These are phyloP conservation scores for Cystofilobasidium macerans DNA, from an alignment of 768 basidiomycete species.

Conservation along the genomic window DNA sequence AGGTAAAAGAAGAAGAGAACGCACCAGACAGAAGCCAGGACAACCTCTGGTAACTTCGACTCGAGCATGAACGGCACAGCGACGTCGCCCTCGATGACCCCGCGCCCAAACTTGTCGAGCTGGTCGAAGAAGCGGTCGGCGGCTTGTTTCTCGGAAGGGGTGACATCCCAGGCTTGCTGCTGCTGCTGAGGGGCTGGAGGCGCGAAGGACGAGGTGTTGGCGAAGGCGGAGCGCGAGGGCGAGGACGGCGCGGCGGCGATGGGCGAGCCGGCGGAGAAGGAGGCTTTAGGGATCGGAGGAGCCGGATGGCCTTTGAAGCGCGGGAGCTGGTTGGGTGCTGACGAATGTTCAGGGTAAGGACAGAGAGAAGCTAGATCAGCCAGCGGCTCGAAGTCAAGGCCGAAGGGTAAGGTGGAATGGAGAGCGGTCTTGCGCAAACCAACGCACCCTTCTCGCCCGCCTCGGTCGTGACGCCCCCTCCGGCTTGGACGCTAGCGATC, in stretches of 20 bases:
- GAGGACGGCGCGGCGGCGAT: constrained; percentile 2
- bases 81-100: constrained; percentile 81
- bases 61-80: constrained; percentile 93
- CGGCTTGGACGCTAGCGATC: constrained; percentile 86
- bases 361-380: background rate
- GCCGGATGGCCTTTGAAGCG: constrained; percentile 23
- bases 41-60: constrained; percentile 67
- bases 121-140: constrained; percentile 68
- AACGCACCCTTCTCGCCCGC: constrained; percentile 60
- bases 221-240: constrained; percentile 16
- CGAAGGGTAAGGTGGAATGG: background rate
- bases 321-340: constrained; percentile 18
- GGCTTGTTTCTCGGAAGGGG: constrained; percentile 60
- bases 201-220: constrained; percentile 15
- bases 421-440: too few relatives aligned
- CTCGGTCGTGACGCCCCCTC: constrained; percentile 54
- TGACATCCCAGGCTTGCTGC: constrained; percentile 62
- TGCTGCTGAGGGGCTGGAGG: constrained; percentile 22
- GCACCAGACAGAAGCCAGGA: constrained; percentile 84
- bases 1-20: too few relatives aligned
- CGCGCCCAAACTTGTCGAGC: constrained; percentile 63
- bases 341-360: background rate
- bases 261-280: constrained; percentile 19
- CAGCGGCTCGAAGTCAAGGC: background rate
- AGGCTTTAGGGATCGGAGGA: constrained; percentile 39